Percentiles rank a stretch among this genome's conserved stretches.
These are phyloP conservation scores for Aplosporella prunicola DNA, from an alignment of 2,329 filamentous ascomycete genomes.

Conservation along the genomic window DNA sequence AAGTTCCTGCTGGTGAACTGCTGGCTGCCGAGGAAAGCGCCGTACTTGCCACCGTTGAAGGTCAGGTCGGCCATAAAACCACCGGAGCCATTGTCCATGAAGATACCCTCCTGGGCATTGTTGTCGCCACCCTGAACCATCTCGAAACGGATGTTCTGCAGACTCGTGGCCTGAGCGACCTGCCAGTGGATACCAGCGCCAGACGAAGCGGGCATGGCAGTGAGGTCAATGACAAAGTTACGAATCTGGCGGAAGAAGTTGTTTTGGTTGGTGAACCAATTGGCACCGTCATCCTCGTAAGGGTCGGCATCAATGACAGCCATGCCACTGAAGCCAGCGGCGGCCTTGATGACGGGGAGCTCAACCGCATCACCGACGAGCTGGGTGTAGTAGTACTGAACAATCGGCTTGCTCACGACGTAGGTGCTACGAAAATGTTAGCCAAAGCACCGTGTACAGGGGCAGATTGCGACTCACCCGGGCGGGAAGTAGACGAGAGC, in stretches of 20 bases:
- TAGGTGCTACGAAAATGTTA: conserved; percentile 48
- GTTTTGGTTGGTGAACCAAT: conserved; percentile 46
- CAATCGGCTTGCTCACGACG: conserved; percentile 65
- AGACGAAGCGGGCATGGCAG: conserved; percentile 22
- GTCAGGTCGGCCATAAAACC: conserved; percentile 51
- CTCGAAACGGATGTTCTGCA: conserved; percentile 54
- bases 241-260: conserved; percentile 48
- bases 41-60: conserved; percentile 53
- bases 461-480: conserved; percentile 35
- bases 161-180: conserved; percentile 53
- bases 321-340: conserved; percentile 63
- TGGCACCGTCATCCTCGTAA: conserved; percentile 53
- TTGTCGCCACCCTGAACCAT: conserved; percentile 38
- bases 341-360: conserved; percentile 62
- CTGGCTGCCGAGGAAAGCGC: conserved; percentile 54
- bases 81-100: conserved; percentile 52
- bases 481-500: conserved; percentile 87
- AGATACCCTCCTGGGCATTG: conserved; percentile 49
- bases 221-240: conserved; percentile 44
- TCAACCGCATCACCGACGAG: conserved; percentile 71
- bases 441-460: not conserved
- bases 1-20: conserved; percentile 49
- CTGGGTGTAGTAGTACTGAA: conserved; percentile 89
- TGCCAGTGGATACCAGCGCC: conserved; percentile 56
- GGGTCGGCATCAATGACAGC: conserved; percentile 84